phyloP scores from a whole-genome alignment of 75 land plant genomes.

The Pinus albicaulis region DNA sequence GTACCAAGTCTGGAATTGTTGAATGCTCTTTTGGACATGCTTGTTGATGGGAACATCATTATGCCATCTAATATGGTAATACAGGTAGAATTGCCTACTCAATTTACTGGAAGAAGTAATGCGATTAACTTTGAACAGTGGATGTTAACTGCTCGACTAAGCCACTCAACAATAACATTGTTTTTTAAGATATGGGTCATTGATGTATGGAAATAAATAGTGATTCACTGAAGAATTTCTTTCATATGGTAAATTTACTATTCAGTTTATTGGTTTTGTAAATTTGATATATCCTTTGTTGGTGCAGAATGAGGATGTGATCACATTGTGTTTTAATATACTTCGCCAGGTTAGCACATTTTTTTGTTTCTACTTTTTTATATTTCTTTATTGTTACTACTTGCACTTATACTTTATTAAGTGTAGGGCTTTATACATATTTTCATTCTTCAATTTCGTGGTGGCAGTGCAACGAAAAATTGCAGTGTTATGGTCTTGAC shows the following conservation, averaged over 20 bases:
- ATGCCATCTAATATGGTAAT: conserved; percentile 44
- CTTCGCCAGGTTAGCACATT: conserved; percentile 68
- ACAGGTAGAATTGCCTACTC: conserved; percentile 51
- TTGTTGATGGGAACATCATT: conserved; percentile 88
- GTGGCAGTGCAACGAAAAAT: conserved; percentile 68
- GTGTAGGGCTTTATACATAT: background rate
- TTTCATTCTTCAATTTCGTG: background rate
- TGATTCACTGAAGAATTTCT: background rate
- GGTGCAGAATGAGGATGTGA: conserved; percentile 96
- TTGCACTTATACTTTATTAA: background rate
- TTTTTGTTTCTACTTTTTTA: background rate
- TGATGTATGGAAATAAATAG: background rate
- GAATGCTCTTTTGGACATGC: conserved; percentile 83
- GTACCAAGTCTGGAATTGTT: conserved; percentile 65
- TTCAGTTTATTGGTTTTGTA: background rate
- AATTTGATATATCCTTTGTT: conserved; percentile 8
- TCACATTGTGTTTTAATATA: conserved; percentile 68
- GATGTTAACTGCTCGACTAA: background rate
- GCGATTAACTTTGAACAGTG: background rate
- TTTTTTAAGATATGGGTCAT: background rate
- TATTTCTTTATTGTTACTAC: background rate
- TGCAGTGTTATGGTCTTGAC: conserved; percentile 68
- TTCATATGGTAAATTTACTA: background rate
- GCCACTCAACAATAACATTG: background rate
- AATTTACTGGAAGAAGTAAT: background rate